A percentile compares a stretch with the other conserved stretches of the same genome.
phyloP scores from a whole-genome alignment of 139 green algal species.

The Chara braunii region DNA sequence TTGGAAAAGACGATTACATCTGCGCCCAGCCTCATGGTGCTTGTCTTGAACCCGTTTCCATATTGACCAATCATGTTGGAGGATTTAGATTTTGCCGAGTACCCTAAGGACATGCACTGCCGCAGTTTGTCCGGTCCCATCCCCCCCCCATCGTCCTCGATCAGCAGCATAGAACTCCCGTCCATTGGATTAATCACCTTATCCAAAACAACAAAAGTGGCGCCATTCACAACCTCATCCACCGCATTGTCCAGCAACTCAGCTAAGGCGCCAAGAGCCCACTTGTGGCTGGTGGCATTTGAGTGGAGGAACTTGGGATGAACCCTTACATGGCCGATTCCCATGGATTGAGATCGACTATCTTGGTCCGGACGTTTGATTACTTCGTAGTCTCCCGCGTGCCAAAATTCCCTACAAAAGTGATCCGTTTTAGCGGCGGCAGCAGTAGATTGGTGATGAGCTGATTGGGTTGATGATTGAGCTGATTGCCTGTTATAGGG shows the following conservation, averaged over 20 bases:
- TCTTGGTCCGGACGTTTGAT: too few species aligned
- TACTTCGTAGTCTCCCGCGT: constrained; percentile 20
- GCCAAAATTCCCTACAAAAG: constrained; percentile 15
- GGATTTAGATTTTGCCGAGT: constrained; percentile 28
- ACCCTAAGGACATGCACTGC: constrained; percentile 35
- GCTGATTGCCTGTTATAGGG: too few species aligned
- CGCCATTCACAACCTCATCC: constrained; percentile 28
- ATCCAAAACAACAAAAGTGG: not conserved
- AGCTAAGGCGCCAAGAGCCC: constrained; percentile 47
- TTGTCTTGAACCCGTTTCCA: constrained; percentile 53
- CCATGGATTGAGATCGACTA: too few species aligned
- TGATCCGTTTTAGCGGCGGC: too few species aligned
- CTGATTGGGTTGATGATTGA: too few species aligned
- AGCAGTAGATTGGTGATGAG: too few species aligned
- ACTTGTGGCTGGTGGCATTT: constrained; percentile 51
- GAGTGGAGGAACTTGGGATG: constrained; percentile 46
- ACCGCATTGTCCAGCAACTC: constrained; percentile 52
- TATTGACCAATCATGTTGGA: constrained; percentile 6
- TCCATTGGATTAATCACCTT: not conserved
- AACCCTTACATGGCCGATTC: not conserved
- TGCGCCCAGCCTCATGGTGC: constrained; percentile 45
- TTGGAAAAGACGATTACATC: constrained; percentile 50
- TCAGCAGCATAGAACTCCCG: not conserved
- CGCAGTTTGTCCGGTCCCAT: constrained; percentile 15
- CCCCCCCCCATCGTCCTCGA: constrained; percentile 30